Percentiles rank a stretch among this genome's conserved stretches.
phyloP scores from a whole-genome alignment of 495 filamentous ascomycete genomes.

The Tetracladium marchalianum region DNA sequence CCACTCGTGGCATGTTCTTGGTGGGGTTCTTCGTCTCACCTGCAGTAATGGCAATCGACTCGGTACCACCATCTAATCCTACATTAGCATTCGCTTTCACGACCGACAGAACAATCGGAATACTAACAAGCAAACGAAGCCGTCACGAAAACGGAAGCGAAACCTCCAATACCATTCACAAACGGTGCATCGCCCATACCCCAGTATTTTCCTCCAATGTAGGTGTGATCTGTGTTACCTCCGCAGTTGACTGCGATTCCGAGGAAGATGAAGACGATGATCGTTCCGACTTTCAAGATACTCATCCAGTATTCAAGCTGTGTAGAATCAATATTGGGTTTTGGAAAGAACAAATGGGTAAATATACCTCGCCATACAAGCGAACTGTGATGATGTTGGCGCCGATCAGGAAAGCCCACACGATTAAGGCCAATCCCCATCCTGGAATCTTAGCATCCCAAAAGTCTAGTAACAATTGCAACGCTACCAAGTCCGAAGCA shows the following conservation, averaged over 20 bases:
- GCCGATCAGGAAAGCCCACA: constrained; percentile 36
- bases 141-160: constrained; percentile 42
- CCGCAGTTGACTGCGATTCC: constrained; percentile 41
- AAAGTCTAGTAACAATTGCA: constrained; percentile 41
- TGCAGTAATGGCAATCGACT: constrained; percentile 47
- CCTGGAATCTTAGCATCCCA: constrained; percentile 49
- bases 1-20: constrained; percentile 68
- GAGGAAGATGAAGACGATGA: constrained; percentile 47
- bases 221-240: constrained; percentile 33
- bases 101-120: constrained; percentile 35
- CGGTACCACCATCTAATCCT: constrained; percentile 39
- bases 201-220: constrained; percentile 40
- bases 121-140: constrained; percentile 34
- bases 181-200: constrained; percentile 45
- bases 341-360: no score
- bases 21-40: constrained; percentile 67
- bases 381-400: constrained; percentile 41
- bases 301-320: constrained; percentile 47
- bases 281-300: constrained; percentile 45
- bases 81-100: constrained; percentile 7
- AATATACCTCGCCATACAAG: constrained; percentile 42
- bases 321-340: constrained; percentile 1
- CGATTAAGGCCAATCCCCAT: constrained; percentile 49
- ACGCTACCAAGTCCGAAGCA: constrained; percentile 42
- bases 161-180: constrained; percentile 52